A percentile compares a stretch with the other conserved stretches of the same genome.
These are phyloP conservation scores for Hypoxylon lienhwacheense DNA, from an alignment of 495 filamentous ascomycete species.

Conservation along the genomic window DNA sequence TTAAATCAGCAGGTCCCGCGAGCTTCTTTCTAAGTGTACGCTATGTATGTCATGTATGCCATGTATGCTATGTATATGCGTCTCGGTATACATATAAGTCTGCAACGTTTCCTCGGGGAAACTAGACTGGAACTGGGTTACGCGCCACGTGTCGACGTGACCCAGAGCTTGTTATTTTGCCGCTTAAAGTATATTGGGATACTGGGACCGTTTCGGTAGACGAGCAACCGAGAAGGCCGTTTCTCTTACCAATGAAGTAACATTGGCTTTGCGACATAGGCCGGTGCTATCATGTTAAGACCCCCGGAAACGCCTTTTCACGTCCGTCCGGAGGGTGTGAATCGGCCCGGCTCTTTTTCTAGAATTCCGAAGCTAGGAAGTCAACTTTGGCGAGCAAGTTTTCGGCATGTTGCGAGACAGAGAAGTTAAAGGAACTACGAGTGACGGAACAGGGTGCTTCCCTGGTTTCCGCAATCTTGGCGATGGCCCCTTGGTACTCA, in stretches of 20 bases:
- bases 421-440: background rate
- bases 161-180: constrained; percentile 19
- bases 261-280: background rate
- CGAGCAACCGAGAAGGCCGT: constrained; percentile 15
- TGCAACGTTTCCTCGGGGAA: constrained; percentile 34
- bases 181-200: constrained; percentile 7
- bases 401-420: background rate
- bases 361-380: constrained; percentile 10
- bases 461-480: constrained; percentile 15
- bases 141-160: constrained; percentile 28
- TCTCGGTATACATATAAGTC: constrained; percentile 22
- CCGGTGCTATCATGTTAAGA: constrained; percentile 12
- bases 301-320: constrained; percentile 13
- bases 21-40: constrained; percentile 12
- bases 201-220: constrained; percentile 12
- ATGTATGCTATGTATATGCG: constrained; percentile 4
- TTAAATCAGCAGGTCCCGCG: constrained; percentile 19
- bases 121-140: constrained; percentile 14
- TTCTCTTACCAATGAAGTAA: constrained; percentile 6
- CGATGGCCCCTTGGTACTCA: constrained; percentile 22
- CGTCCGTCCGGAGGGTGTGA: constrained; percentile 11
- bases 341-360: constrained; percentile 24
- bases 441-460: constrained; percentile 3
- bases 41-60: constrained; percentile 1
- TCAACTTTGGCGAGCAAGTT: background rate